phyloP scores from a whole-genome alignment of 2,329 filamentous ascomycete species.

The Talaromyces amestolkiae region DNA sequence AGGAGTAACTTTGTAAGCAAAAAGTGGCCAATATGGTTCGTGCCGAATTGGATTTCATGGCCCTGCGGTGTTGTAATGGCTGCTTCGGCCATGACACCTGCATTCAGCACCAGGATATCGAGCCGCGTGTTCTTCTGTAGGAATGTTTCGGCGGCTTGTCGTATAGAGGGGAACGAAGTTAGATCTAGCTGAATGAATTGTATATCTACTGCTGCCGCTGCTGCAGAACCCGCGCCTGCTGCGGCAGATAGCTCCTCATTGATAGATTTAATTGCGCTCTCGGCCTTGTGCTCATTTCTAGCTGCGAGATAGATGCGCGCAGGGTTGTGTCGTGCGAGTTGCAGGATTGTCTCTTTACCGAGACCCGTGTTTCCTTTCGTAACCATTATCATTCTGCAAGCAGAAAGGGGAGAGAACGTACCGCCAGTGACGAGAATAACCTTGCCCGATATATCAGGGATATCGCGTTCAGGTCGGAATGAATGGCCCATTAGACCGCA shows the following conservation, averaged over 20 bases:
- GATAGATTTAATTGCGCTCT: constrained; percentile 45
- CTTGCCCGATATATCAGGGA: constrained; percentile 48
- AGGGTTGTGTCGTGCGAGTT: constrained; percentile 52
- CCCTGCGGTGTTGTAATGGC: constrained; percentile 40
- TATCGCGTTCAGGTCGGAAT: constrained; percentile 46
- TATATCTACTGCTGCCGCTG: constrained; percentile 35
- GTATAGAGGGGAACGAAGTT: constrained; percentile 50
- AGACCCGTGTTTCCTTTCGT: constrained; percentile 45
- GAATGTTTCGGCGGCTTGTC: constrained; percentile 45
- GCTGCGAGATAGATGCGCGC: constrained; percentile 56
- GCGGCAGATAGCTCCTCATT: constrained; percentile 28
- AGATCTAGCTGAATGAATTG: constrained; percentile 51
- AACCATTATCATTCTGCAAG: neutral
- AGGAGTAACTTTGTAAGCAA: constrained; percentile 46
- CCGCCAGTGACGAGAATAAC: constrained; percentile 54
- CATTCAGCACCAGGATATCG: constrained; percentile 48
- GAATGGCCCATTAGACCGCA: constrained; percentile 34
- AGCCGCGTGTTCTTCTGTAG: constrained; percentile 40
- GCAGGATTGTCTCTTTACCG: constrained; percentile 48
- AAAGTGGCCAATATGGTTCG: constrained; percentile 49
- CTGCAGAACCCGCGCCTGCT: neutral
- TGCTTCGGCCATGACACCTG: constrained; percentile 47
- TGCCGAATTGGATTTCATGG: constrained; percentile 47
- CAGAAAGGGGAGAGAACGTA: constrained; percentile 23
- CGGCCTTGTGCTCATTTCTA: constrained; percentile 45